Evolutionary conservation across 257 asterid species (phyloP).

Genomic region (Plectranthus barbatus): DNA sequence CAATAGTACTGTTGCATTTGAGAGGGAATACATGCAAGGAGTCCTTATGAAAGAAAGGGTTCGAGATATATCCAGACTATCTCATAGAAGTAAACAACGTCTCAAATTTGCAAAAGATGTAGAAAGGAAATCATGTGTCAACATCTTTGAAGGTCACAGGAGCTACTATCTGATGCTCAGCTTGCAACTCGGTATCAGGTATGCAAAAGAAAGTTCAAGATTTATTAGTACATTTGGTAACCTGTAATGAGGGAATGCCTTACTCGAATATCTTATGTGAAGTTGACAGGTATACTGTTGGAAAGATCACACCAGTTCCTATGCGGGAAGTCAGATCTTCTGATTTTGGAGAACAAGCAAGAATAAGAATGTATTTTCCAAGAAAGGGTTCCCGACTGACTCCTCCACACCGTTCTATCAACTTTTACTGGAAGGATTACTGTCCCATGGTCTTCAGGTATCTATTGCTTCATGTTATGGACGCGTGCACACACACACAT

Average conservation of each 20-base stretch:
- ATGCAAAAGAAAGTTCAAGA: conserved; percentile 11
- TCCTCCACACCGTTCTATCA: conserved; percentile 74
- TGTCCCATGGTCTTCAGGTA: conserved; percentile 99
- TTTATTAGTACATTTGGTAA: not conserved
- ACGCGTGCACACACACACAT: too few relatives aligned
- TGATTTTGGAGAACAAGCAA: conserved; percentile 85
- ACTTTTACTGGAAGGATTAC: conserved; percentile 94
- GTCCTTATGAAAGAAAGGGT: conserved; percentile 74
- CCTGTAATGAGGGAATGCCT: conserved; percentile 16
- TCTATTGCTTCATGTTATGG: conserved; percentile 6
- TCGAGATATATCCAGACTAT: conserved; percentile 34
- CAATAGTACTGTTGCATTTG: conserved; percentile 47
- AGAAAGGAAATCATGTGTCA: conserved; percentile 36
- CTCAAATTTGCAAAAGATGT: conserved; percentile 54
- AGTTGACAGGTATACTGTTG: conserved; percentile 90
- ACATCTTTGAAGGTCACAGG: conserved; percentile 53
- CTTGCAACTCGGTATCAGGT: conserved; percentile 97
- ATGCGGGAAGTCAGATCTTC: conserved; percentile 81
- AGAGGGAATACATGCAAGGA: conserved; percentile 98
- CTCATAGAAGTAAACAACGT: conserved; percentile 45
- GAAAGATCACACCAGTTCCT: conserved; percentile 93
- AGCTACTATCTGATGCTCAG: conserved; percentile 85
- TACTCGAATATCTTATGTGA: conserved; percentile 33
- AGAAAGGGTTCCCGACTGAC: conserved; percentile 79
- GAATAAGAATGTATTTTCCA: conserved; percentile 89